Base-by-base conservation (phyloP, 1,284 basidiomycete genomes). In the Porogramme epimiltina region DNA sequence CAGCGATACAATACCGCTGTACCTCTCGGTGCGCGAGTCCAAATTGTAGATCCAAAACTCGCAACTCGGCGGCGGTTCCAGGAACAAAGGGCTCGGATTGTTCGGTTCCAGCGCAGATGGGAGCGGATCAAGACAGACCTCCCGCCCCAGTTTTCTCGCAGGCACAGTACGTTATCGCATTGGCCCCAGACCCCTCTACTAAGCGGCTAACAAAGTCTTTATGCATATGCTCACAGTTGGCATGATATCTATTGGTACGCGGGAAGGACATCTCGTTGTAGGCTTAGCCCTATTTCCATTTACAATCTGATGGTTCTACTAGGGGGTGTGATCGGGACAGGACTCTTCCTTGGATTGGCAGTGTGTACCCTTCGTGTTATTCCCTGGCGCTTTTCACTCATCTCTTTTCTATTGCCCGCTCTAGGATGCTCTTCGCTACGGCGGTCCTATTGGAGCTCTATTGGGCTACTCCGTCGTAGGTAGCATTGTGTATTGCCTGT, bases 381-480 rank as follows among this genome's bases (percentile, higher is more conserved):
- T 31, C 13, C 8, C 28, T 8, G 8, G 13, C n/a, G n/a, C n/a
- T 13, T 8, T 6, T 8, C 8, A 31, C 13, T 8, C 28, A 8
- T 6, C 28, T n/a, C n/a, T 6, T 13, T 31, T 31, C 6, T 31
- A 31, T 31, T 31, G n/a, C n/a, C 8, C 28, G 6, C 6, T 13
- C 8, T 16, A 61, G 86, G 84, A 54, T 81, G 85, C 45, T 77
- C 79, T 42, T 75, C 54, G 52, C 64, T 77, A 53, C 53, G 85
- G 85, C 33, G 87, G 86, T 1, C 88, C 69, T 20, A 56, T 72
- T 63, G 85, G 87, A 63, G 77, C 89, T 10, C 60, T 87, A 11
- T 73, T 91, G 0, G 87, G 87, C 15, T 89, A 85, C 58, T 54
- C 73, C 0, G 56, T 72, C 13, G 78, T 90, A 49, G 85, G 82